Conservation (phyloP, 495 filamentous ascomycete species). For the Aspergillus saccharolyticus region DNA sequence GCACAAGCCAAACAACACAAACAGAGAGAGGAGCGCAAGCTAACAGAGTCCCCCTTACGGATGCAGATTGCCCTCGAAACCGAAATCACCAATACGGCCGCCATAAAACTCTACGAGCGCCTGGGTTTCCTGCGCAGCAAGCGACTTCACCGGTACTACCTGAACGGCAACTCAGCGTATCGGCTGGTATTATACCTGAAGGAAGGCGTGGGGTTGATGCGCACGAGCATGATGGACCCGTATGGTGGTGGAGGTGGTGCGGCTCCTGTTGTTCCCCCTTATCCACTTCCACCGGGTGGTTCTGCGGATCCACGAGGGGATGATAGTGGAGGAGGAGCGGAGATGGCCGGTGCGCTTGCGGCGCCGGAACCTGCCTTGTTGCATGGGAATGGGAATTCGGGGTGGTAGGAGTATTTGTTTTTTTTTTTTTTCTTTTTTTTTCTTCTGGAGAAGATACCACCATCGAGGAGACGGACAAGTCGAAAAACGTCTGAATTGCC, state of each 20-base stretch:
- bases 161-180: slow-evolving; percentile 95
- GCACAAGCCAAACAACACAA: neutral
- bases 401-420: too few relatives aligned
- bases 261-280: neutral
- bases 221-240: slow-evolving; percentile 37
- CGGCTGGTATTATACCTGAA: slow-evolving; percentile 80
- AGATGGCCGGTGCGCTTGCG: slow-evolving; percentile 7
- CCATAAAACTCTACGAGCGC: slow-evolving; percentile 89
- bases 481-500: too few relatives aligned
- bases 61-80: slow-evolving; percentile 93
- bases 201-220: slow-evolving; percentile 45
- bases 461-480: too few relatives aligned
- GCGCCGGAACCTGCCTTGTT: slow-evolving; percentile 18
- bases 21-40: neutral
- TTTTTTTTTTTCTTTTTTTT: too few relatives aligned
- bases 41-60: neutral
- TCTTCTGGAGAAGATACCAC: too few relatives aligned
- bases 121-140: slow-evolving; percentile 92
- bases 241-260: slow-evolving; percentile 22
- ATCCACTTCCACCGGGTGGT: neutral
- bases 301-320: neutral
- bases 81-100: slow-evolving; percentile 87
- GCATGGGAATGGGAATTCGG: slow-evolving; percentile 23
- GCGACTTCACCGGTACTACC: slow-evolving; percentile 88
- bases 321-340: neutral